A percentile compares a stretch with the other conserved stretches of the same genome.
Conservation (phyloP, 2,329 filamentous ascomycete genomes). For the Dactylellina drechsleri region DNA sequence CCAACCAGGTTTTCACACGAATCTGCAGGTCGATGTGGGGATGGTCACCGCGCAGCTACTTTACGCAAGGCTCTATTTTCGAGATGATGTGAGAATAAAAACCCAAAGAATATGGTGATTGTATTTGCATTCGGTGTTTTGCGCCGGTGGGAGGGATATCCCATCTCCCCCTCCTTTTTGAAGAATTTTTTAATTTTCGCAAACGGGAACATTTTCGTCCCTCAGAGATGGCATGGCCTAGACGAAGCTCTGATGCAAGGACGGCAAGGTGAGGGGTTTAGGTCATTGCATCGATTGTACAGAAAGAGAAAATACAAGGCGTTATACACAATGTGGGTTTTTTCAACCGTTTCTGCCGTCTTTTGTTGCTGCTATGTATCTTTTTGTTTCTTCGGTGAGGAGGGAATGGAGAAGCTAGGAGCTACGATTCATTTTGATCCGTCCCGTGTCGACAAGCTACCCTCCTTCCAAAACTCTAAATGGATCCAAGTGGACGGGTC, state of each 20-base stretch:
- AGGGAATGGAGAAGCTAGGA: neutral
- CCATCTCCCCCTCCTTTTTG: neutral
- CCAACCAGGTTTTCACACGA: slow-evolving; percentile 54
- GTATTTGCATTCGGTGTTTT: too few relatives aligned
- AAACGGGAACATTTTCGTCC: neutral
- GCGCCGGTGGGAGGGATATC: neutral
- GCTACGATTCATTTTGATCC: neutral
- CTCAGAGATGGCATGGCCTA: neutral
- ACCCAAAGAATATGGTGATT: neutral
- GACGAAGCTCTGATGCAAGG: slow-evolving; percentile 4
- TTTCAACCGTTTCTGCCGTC: neutral
- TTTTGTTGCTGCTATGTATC: neutral
- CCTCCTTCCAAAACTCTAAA: neutral
- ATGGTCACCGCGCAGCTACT: neutral
- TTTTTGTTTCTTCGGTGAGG: neutral
- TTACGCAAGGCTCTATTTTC: slow-evolving; percentile 15
- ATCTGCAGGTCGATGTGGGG: slow-evolving; percentile 36
- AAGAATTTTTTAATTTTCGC: slow-evolving; percentile 1
- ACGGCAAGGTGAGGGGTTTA: slow-evolving; percentile 18
- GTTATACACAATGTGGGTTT: slow-evolving; percentile 11
- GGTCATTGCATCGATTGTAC: neutral
- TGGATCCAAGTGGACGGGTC: neutral
- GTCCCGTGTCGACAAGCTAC: slow-evolving; percentile 13
- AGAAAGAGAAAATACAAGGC: slow-evolving; percentile 13
- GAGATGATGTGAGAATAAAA: neutral